Evolutionary conservation across 2,329 filamentous ascomycete genomes (phyloP).

Genomic region (Penicillium sp.): DNA sequence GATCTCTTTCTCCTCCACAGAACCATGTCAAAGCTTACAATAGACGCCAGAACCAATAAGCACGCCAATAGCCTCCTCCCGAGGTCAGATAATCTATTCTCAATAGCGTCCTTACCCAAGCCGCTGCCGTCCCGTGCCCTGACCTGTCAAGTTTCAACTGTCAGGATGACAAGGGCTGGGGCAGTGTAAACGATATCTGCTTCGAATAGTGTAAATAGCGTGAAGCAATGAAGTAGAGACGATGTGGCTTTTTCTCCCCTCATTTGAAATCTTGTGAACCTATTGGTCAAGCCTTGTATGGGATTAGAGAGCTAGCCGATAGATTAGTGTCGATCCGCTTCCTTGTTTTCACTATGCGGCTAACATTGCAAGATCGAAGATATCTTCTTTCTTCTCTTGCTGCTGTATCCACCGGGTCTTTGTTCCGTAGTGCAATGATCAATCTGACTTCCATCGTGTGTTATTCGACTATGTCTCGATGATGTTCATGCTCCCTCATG

Average conservation of each 20-base stretch:
- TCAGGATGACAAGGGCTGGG: slow-evolving; percentile 8
- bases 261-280: not conserved
- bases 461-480: slow-evolving; percentile 14
- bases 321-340: slow-evolving; percentile 10
- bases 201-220: not conserved
- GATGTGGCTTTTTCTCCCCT: not conserved
- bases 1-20: no score
- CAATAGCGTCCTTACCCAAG: slow-evolving; percentile 20
- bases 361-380: no score
- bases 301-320: not conserved
- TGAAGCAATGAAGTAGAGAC: not conserved
- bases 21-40: not conserved
- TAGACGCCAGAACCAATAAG: slow-evolving; percentile 11
- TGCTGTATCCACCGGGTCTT: not conserved
- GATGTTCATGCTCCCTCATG: no score
- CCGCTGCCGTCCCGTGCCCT: slow-evolving; percentile 10
- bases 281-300: not conserved
- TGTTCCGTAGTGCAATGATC: no score
- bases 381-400: no score
- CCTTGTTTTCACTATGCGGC: not conserved
- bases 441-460: no score
- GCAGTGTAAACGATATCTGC: not conserved
- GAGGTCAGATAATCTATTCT: slow-evolving; percentile 16
- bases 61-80: not conserved
- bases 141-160: slow-evolving; percentile 24